Evolutionary conservation across 768 basidiomycete species (phyloP), one percentile per base, ranked within the genome.

Genomic region (Tylopilus plumbeoviolaceoides): DNA sequence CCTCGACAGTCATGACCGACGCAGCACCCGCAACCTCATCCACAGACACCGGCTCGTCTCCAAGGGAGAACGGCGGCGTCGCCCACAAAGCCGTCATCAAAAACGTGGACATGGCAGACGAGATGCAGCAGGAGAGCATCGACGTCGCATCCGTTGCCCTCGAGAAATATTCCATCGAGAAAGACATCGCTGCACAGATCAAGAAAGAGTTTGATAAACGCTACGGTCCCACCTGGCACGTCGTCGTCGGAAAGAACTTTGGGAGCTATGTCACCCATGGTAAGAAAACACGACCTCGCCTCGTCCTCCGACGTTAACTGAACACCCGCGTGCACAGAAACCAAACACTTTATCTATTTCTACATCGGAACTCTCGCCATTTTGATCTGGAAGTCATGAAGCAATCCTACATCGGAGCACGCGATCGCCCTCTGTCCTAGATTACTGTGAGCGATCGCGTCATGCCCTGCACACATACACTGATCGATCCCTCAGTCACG

Each of bases 191-290:
- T 15, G 93, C 95, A 39, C 86, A 90, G 72, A 90, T 98, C 82
- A 98, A 98, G 82, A 94, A 94, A 73, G 93, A 97, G 76, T 93
- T 95, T 69, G 95, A 98, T 79, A 79, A 84, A 73, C 78, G 87
- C 72, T 86, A 92, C 62, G 91, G 92, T 23, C 84, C 91, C 51
- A 97, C 95, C 62, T 98, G 95, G 95, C 95, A 98, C 70, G 93
- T 94, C 70, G 94, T 98, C 59, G 95, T 95, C 47, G 95, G 95
- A 55, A 98, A 95, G 79, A 97, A 98, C 77, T 98, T 95, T 82
- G 95, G 95, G 47, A 92, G 90, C 74, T 98, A 95, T 68, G 95
- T 98, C 40, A 97, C 95, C 42, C 95, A 97, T 66, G 95, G 94
- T 52, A 41, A 14, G n/a, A 7, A 2, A 4, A 36, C 7, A n/a